Base-by-base conservation (phyloP, 345 rosid species). In the Arabis hirsuta region DNA sequence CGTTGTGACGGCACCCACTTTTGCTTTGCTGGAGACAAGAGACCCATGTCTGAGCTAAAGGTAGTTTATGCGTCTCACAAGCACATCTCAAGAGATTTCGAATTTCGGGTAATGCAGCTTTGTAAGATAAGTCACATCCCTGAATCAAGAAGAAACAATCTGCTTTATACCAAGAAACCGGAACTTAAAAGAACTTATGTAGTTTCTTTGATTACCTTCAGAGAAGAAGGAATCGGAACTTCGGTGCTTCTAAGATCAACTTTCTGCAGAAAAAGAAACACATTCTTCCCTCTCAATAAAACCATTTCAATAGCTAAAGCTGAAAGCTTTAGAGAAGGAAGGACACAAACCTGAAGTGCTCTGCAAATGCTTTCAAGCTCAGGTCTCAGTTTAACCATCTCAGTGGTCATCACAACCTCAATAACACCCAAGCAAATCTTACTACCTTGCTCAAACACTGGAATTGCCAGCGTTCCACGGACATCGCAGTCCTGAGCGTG, bases 41-140 rank as follows among this genome's bases (percentile, higher is more conserved):
- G 64, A 87, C 85, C 99, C 99, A 95, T 34, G 91, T 84, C 70
- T 87, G 97, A 67, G 91, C 96, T 69, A 95, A 74, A 9, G 99
- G 99, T 41, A 95, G 78, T 69, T 81, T 69, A 46, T 95, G 93
- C 0, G 93, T 84, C 84, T 86, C 84, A 58, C 96, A 89, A 27
- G 93, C 88, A 54, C 86, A 75, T 81, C 81, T 87, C 75, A 94
- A 80, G 63, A 94, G 84, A 60, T 87, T 87, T 62, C 57, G 71
- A 63, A 94, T 91, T 82, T 91, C 99, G 0, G 91, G 91, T 64
- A 94, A 69, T 45, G 87, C 93, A 52, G 87, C 84, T 82, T 89
- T 79, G 79, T 87, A 89, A 16, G 85, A 82, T 34, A 72, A 69
- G 78, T 76, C 74, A 51, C 64, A 57, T 16, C 73, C 89, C 97